These are phyloP conservation scores for Hypoxylon sp. DNA, from an alignment of 2,329 filamentous ascomycete genomes.

Conservation along the genomic window DNA sequence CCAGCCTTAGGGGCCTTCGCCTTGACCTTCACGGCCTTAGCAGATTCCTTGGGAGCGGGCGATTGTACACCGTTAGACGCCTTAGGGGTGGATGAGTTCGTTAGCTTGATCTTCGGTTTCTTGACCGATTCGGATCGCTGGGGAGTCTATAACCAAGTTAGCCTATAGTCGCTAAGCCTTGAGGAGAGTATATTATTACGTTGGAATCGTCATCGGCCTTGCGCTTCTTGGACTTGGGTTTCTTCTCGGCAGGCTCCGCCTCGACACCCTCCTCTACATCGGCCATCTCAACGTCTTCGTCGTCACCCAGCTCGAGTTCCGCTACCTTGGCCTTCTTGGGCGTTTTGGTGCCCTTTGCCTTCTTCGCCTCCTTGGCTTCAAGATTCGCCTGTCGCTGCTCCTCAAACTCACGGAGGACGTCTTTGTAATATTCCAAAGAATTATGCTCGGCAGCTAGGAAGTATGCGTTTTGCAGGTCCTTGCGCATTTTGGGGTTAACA, in stretches of 20 bases:
- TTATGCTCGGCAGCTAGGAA: constrained; percentile 82
- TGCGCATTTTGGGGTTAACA: constrained; percentile 83
- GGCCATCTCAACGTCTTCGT: constrained; percentile 71
- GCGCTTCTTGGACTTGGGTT: constrained; percentile 78
- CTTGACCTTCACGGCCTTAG: constrained; percentile 68
- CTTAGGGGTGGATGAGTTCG: constrained; percentile 75
- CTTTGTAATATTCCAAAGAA: constrained; percentile 84
- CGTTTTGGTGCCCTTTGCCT: constrained; percentile 46
- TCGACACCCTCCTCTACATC: constrained; percentile 67
- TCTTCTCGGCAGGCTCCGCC: constrained; percentile 55
- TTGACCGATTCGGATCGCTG: constrained; percentile 71
- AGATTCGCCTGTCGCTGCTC: constrained; percentile 73
- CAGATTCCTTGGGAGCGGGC: constrained; percentile 53
- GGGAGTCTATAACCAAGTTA: constrained; percentile 59
- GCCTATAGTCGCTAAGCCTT: constrained; percentile 1
- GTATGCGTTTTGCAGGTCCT: constrained; percentile 83
- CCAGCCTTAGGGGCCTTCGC: constrained; percentile 63
- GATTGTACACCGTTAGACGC: constrained; percentile 70
- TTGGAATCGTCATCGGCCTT: constrained; percentile 85
- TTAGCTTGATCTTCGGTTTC: constrained; percentile 76
- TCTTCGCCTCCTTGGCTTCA: constrained; percentile 53
- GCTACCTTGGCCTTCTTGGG: constrained; percentile 60
- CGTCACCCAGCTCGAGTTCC: constrained; percentile 63
- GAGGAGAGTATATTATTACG: constrained; percentile 58
- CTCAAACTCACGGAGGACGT: constrained; percentile 76